A percentile compares a stretch with the other conserved stretches of the same genome.
Conservation (phyloP, 768 basidiomycete genomes). For the Steccherinum ochraceum region DNA sequence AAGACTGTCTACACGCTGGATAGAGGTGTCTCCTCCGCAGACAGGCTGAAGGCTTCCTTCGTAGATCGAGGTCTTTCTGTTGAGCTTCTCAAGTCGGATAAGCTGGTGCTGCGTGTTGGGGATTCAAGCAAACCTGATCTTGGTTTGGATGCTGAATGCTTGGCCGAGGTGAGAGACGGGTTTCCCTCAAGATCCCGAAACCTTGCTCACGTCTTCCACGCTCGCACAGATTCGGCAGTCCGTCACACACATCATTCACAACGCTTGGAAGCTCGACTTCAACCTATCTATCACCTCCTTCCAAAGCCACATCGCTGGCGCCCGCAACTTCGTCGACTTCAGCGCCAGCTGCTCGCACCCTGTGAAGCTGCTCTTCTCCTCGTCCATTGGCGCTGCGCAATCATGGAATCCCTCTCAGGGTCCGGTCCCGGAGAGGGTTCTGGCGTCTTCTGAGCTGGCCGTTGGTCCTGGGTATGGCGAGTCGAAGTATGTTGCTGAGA, state of each 20-base stretch:
- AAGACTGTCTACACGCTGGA: constrained; percentile 3
- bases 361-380: constrained; percentile 12
- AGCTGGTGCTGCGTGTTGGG: neutral
- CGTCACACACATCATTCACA: constrained; percentile 10
- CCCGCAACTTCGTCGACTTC: constrained; percentile 25
- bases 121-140: neutral
- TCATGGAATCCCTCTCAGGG: neutral
- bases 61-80: constrained; percentile 1
- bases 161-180: neutral
- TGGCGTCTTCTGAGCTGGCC: constrained; percentile 20
- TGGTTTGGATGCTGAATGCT: neutral
- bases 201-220: constrained; percentile 1
- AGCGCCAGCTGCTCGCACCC: neutral
- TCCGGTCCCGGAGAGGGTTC: constrained; percentile 6
- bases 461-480: constrained; percentile 30
- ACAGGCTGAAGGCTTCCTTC: neutral
- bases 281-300: constrained; percentile 25
- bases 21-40: neutral
- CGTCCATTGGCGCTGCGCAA: constrained; percentile 12
- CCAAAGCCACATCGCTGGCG: constrained; percentile 20
- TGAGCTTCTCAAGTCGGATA: neutral
- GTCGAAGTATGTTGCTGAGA: constrained; percentile 35
- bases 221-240: constrained; percentile 1
- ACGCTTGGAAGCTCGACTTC: constrained; percentile 28
- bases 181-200: neutral